Evolutionary conservation across 139 green algal genomes (phyloP), one percentile per base, ranked within the genome.

Genomic region (Prasinococcaceae sp.): DNA sequence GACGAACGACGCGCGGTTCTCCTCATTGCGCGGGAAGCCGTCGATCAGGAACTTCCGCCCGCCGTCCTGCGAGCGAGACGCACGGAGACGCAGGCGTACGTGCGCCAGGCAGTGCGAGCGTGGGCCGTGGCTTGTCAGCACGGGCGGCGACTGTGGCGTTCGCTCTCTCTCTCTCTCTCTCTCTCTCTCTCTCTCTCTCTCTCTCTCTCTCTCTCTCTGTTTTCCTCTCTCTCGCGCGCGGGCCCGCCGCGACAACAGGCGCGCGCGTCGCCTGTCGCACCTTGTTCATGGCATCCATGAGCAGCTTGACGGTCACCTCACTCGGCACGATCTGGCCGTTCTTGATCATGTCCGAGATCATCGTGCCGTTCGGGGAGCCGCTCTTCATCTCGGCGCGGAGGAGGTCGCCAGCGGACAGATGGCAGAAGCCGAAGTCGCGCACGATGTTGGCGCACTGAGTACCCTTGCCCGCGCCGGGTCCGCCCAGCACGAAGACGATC

Each of bases 311-410:
- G 3, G 87, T 96, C 16, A 95, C 83, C 65, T 82, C 53, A 4
- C 72, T 81, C 16, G 85, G 85, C 48, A 94, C 86, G 55, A 94
- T 93, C 60, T 92, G 72, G 3, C 87, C 87, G 42, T 94, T 55
- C 56, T 84, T 79, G 48, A 96, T 96, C 80, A 96, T 94, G 16
- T 88, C 74, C 19, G 81, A 76, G 29, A 94, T 79, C 85, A 84
- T 87, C 43, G 85, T 73, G 27, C 87, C 87, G 27, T 94, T 79
- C 2, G 69, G 25, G 20, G 59, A 84, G 35, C 87, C 87, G n/a
- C 58, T 79, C 47, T 86, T 82, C 49, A 95, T 83, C 41, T 94
- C 80, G n/a, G 74, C 77, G 16, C 87, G 69, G 36, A 96, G 78
- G 28, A 96, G 68, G 50, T 96, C 87, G 1, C 87, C 87, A n/a